Percentiles rank a stretch among this genome's conserved stretches.
Evolutionary conservation across 352 stramenopile species (phyloP).

Genomic region (Phytophthora nicotianae): DNA sequence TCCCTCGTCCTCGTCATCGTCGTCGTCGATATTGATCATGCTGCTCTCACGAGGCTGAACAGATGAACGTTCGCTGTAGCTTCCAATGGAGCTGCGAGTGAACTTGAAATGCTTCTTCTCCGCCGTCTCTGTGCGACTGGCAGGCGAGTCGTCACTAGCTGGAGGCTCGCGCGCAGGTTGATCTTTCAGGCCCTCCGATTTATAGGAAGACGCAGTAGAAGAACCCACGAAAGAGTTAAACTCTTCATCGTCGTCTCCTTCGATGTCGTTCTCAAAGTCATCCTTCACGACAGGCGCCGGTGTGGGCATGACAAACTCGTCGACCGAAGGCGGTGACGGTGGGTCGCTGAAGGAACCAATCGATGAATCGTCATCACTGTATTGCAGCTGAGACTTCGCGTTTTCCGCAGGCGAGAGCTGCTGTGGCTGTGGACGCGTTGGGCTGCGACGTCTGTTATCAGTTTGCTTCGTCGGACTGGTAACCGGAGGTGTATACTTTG

Average conservation of each 20-base stretch:
- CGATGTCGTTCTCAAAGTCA: slow-evolving; percentile 27
- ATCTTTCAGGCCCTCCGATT: slow-evolving; percentile 18
- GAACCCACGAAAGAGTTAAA: slow-evolving; percentile 39
- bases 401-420: slow-evolving; percentile 28
- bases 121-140: slow-evolving; percentile 10
- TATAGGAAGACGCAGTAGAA: slow-evolving; percentile 13
- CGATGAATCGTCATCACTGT: slow-evolving; percentile 33
- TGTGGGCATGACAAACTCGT: slow-evolving; percentile 33
- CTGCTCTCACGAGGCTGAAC: slow-evolving; percentile 36
- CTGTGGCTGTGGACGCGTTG: slow-evolving; percentile 14
- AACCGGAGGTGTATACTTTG: slow-evolving; percentile 17
- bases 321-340: slow-evolving; percentile 36
- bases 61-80: slow-evolving; percentile 32
- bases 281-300: slow-evolving; percentile 16
- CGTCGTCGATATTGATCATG: slow-evolving; percentile 42
- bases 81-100: slow-evolving; percentile 30
- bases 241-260: slow-evolving; percentile 33
- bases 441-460: slow-evolving; percentile 6
- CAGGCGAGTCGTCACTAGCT: slow-evolving; percentile 17
- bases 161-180: slow-evolving; percentile 29
- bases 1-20: slow-evolving; percentile 54
- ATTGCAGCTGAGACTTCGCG: slow-evolving; percentile 26
- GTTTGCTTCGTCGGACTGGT: slow-evolving; percentile 20
- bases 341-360: slow-evolving; percentile 31
- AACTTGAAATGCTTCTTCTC: slow-evolving; percentile 54